Evolutionary conservation across 2,329 filamentous ascomycete genomes (phyloP), one percentile per base, ranked within the genome.

Genomic region (Hypoxylon rubiginosum): DNA sequence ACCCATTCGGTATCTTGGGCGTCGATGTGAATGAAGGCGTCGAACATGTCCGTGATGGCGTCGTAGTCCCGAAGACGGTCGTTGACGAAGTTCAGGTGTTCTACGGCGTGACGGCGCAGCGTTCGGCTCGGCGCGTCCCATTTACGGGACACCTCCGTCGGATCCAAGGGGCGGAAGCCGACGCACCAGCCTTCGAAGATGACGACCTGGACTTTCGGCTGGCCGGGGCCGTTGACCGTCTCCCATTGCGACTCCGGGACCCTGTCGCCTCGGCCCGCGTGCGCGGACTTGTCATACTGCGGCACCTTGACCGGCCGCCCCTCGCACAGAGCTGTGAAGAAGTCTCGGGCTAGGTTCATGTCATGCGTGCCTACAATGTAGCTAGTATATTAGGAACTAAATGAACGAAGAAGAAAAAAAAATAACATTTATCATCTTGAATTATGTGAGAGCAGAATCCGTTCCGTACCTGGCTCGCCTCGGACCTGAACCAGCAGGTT

Each of bases 161-260:
- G 78, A 30, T 81, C 72, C 11, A 94, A 78, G 0, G 91, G 79
- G 5, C 90, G 88, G 80, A 97, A 97, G 2, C 93, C 94, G 11
- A 97, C 89, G 77, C 91, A 96, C 94, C 94, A 97, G 17, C 94
- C 94, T 78, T 97, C 94, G 68, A 97, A 90, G 55, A 97, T 87
- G 21, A 97, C 85, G 6, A 95, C 88, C 24, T 86, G 79, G 24
- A 86, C 79, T n/a, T 78, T 82, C 2, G 75, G 77, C 57, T 86
- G 82, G 8, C 84, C 84, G 0, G 78, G 79, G 49, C 77, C 79
- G 70, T 88, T 88, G 64, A 91, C 84, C 13, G 75, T 74, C 26
- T 84, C 80, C 92, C 93, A 97, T 50, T 84, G 75, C 10, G 79
- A 80, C 61, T 86, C 79, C 0, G 90, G 87, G 0, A 87, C 82